Percentiles rank a stretch among this genome's conserved stretches.
Conservation (phyloP, 371 early-diverging fungal species). For the Rhizopus microsporus region DNA sequence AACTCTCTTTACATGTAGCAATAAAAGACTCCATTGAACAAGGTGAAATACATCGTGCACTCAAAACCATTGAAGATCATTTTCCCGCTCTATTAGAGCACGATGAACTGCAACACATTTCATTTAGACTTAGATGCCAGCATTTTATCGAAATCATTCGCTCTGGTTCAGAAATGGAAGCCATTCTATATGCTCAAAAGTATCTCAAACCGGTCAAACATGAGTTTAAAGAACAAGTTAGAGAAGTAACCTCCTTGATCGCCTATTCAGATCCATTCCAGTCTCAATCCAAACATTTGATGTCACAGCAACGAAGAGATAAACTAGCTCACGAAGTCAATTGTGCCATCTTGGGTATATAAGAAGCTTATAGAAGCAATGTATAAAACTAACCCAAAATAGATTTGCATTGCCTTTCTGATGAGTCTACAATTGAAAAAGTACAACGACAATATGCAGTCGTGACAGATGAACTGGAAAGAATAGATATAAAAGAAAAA, state of each 20-base stretch:
- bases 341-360: conserved; percentile 27
- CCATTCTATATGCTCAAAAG: conserved; percentile 41
- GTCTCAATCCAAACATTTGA: conserved; percentile 31
- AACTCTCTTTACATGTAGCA: conserved; percentile 11
- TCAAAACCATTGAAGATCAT: conserved; percentile 32
- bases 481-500: background rate
- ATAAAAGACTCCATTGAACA: conserved; percentile 31
- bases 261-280: conserved; percentile 43
- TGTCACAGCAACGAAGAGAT: conserved; percentile 36
- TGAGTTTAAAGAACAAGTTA: conserved; percentile 24
- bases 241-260: conserved; percentile 41
- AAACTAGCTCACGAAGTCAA: conserved; percentile 40
- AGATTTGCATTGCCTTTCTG: background rate
- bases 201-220: conserved; percentile 30
- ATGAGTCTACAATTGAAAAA: conserved; percentile 22
- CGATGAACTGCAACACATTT: conserved; percentile 11
- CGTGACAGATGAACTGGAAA: conserved; percentile 11
- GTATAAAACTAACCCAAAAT: background rate
- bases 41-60: conserved; percentile 36
- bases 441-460: conserved; percentile 11
- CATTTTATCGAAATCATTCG: conserved; percentile 42
- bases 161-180: conserved; percentile 24
- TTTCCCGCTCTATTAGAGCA: conserved; percentile 32
- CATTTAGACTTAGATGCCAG: conserved; percentile 43
- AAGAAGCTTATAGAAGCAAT: background rate